A percentile compares a stretch with the other conserved stretches of the same genome.
These are phyloP conservation scores for Ganoderma lucidum DNA, from an alignment of 1,284 basidiomycete species.

Conservation along the genomic window DNA sequence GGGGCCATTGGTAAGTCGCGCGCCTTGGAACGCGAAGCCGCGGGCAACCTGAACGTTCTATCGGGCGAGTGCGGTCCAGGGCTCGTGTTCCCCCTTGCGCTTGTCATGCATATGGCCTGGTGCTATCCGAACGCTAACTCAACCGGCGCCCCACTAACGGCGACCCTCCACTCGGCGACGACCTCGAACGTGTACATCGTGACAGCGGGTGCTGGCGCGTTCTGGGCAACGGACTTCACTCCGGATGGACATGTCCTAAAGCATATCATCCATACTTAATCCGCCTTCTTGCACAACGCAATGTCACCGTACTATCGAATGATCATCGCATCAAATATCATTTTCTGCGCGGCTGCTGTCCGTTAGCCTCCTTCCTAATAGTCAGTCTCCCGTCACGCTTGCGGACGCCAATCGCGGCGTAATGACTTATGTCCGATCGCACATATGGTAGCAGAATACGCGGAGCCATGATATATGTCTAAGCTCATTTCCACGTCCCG, in stretches of 20 bases:
- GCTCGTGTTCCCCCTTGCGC: slow-evolving; percentile 26
- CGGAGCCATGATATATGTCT: slow-evolving; percentile 3
- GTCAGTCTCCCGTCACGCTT: slow-evolving; percentile 3
- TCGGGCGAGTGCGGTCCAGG: slow-evolving; percentile 19
- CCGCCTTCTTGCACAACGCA: slow-evolving; percentile 14
- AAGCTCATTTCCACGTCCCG: slow-evolving; percentile 23
- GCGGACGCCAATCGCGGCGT: slow-evolving; percentile 27
- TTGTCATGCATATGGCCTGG: background rate
- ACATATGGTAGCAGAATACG: slow-evolving; percentile 3
- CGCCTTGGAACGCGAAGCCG: slow-evolving; percentile 8
- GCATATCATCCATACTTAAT: slow-evolving; percentile 15
- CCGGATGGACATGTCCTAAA: background rate
- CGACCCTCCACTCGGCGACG: slow-evolving; percentile 13
- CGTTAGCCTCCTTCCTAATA: slow-evolving; percentile 24
- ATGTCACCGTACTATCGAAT: slow-evolving; percentile 14
- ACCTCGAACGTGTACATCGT: background rate
- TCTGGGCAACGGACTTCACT: background rate
- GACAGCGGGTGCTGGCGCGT: background rate
- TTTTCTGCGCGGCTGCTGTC: slow-evolving; percentile 20
- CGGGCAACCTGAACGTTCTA: slow-evolving; percentile 20
- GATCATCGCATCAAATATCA: slow-evolving; percentile 31
- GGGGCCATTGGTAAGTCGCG: slow-evolving; percentile 4
- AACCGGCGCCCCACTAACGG: slow-evolving; percentile 29
- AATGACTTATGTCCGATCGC: slow-evolving; percentile 33
- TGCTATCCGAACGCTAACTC: slow-evolving; percentile 27